Evolutionary conservation across 2,329 filamentous ascomycete genomes (phyloP).

Genomic region (Verticillium nubilum): DNA sequence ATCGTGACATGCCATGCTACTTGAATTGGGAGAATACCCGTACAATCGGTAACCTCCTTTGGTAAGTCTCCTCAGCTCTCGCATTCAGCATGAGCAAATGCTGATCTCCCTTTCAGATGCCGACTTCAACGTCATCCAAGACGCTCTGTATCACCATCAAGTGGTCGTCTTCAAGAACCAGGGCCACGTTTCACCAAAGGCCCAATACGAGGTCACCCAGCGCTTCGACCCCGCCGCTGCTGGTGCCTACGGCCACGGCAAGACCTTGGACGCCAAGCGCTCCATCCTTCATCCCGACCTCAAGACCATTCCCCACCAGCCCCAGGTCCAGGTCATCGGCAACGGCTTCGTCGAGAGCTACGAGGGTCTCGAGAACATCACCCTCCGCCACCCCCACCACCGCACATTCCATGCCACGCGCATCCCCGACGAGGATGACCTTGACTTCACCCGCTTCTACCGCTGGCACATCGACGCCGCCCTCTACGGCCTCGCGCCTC

Average conservation of each 20-base stretch:
- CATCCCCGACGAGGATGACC: slow-evolving; percentile 50
- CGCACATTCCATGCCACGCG: slow-evolving; percentile 65
- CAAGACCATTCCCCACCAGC: slow-evolving; percentile 75
- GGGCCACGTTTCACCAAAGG: slow-evolving; percentile 55
- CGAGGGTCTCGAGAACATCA: slow-evolving; percentile 64
- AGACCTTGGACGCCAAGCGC: slow-evolving; percentile 59
- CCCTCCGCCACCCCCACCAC: slow-evolving; percentile 70
- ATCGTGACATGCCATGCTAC: slow-evolving; percentile 8
- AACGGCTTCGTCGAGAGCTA: slow-evolving; percentile 66
- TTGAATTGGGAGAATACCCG: slow-evolving; percentile 45
- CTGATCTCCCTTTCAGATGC: slow-evolving; percentile 39
- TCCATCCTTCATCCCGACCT: slow-evolving; percentile 72
- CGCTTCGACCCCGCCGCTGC: slow-evolving; percentile 64
- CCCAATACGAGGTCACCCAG: slow-evolving; percentile 69
- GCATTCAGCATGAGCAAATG: background rate
- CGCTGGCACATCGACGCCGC: slow-evolving; percentile 79
- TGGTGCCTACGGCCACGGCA: slow-evolving; percentile 68
- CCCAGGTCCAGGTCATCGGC: slow-evolving; percentile 70
- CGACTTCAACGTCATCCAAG: slow-evolving; percentile 58
- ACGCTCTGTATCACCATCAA: slow-evolving; percentile 62
- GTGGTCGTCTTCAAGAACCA: slow-evolving; percentile 69
- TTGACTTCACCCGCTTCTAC: slow-evolving; percentile 56
- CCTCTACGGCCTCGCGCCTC: slow-evolving; percentile 69
- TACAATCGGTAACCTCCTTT: slow-evolving; percentile 55
- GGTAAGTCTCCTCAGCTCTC: slow-evolving; percentile 30